Percentiles rank a stretch among this genome's conserved stretches.
phyloP scores from a whole-genome alignment of 345 rosid genomes.

The Populus euphratica region DNA sequence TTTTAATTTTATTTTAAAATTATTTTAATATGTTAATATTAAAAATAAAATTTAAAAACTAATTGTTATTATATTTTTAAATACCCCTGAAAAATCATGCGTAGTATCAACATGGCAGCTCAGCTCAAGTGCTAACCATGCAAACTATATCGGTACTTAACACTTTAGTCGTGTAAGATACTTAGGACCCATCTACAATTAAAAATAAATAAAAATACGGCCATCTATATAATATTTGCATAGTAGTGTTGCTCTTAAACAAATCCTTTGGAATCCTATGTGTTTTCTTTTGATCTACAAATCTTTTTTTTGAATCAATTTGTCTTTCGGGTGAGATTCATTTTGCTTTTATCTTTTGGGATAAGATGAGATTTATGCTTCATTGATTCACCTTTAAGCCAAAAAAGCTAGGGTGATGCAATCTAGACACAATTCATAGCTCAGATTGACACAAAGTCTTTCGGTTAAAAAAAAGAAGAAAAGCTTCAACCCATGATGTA shows the following conservation, averaged over 20 bases:
- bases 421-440: neutral
- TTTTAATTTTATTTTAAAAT: too few species aligned
- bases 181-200: conserved; percentile 21
- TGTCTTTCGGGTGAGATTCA: conserved; percentile 50
- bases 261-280: conserved; percentile 47
- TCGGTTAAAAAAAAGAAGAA: too few species aligned
- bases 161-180: neutral
- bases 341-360: conserved; percentile 33
- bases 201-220: neutral
- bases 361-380: conserved; percentile 47
- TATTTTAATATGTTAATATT: too few species aligned
- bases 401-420: conserved; percentile 5
- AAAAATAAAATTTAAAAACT: too few species aligned
- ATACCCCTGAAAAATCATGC: neutral
- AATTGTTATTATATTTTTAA: too few species aligned
- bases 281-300: conserved; percentile 25
- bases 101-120: conserved; percentile 20
- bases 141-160: conserved; percentile 5
- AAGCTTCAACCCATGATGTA: too few species aligned
- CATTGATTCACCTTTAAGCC: conserved; percentile 36
- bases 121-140: conserved; percentile 19
- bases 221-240: neutral
- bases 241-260: neutral
- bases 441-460: neutral
- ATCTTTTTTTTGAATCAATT: conserved; percentile 30